These are phyloP conservation scores for Capronia coronata DNA, from an alignment of 2,329 filamentous ascomycete genomes.

Conservation along the genomic window DNA sequence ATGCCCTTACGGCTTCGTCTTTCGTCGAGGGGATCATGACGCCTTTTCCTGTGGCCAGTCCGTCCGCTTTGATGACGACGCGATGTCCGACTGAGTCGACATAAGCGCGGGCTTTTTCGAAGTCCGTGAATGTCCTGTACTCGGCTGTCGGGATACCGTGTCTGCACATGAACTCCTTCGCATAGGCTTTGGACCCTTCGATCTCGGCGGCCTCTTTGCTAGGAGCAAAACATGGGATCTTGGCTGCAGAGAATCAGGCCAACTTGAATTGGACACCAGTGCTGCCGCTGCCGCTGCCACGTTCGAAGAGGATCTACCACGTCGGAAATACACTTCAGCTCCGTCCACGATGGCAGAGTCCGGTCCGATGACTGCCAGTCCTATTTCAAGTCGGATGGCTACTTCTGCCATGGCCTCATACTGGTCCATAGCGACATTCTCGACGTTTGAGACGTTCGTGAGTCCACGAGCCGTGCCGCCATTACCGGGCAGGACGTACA, in stretches of 20 bases:
- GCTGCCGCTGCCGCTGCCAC: too few species aligned
- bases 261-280: neutral
- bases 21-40: neutral
- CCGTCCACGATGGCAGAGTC: neutral
- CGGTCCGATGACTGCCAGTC: neutral
- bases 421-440: neutral
- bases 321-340: neutral
- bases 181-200: neutral
- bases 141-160: neutral
- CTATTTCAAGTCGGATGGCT: neutral
- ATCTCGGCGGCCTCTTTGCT: neutral
- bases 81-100: neutral
- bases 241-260: neutral
- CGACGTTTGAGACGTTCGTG: neutral
- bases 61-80: neutral
- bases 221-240: neutral
- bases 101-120: neutral
- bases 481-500: neutral
- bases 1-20: neutral
- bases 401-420: neutral
- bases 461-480: neutral
- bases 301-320: neutral
- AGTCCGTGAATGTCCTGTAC: neutral
- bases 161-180: neutral
- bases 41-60: neutral